Percentiles rank a stretch among this genome's conserved stretches.
Evolutionary conservation across 2,329 filamentous ascomycete species (phyloP).

Genomic region (Botryotinia calthae): DNA sequence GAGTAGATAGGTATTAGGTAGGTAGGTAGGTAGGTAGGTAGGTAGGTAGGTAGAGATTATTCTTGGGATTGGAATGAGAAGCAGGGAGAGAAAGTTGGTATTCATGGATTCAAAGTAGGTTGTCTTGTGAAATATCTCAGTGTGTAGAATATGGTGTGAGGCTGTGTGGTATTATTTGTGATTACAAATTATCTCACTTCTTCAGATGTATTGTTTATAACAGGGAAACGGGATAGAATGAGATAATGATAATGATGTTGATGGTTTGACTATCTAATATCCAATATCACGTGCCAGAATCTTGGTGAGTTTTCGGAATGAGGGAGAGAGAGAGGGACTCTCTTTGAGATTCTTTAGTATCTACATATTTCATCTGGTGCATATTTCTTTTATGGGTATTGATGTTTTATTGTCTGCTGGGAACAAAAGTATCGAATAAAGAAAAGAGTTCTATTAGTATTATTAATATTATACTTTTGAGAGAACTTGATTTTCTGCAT

Average conservation of each 20-base stretch:
- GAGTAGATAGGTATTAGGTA: too few relatives aligned
- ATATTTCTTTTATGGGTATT: background rate
- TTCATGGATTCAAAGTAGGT: background rate
- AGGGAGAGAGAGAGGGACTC: background rate
- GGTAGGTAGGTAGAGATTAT: too few relatives aligned
- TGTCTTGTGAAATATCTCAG: background rate
- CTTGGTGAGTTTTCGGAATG: background rate
- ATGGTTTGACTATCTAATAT: too few relatives aligned
- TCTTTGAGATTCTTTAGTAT: background rate
- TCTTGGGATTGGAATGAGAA: too few relatives aligned
- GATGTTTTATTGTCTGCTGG: background rate
- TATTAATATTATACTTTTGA: background rate
- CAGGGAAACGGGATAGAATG: too few relatives aligned
- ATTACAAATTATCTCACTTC: background rate
- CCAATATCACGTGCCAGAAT: background rate
- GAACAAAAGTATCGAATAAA: too few relatives aligned
- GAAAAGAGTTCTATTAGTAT: accelerated
- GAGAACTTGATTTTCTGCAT: accelerated
- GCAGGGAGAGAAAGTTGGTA: background rate
- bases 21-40: too few relatives aligned
- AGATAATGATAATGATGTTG: background rate
- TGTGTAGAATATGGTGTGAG: too few relatives aligned
- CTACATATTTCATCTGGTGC: too few relatives aligned
- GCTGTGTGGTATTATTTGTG: background rate
- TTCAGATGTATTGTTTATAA: background rate